Percentiles rank a stretch among this genome's conserved stretches.
Evolutionary conservation across 176 grass and related monocot species (phyloP).

Genomic region (Raddia distichophylla): DNA sequence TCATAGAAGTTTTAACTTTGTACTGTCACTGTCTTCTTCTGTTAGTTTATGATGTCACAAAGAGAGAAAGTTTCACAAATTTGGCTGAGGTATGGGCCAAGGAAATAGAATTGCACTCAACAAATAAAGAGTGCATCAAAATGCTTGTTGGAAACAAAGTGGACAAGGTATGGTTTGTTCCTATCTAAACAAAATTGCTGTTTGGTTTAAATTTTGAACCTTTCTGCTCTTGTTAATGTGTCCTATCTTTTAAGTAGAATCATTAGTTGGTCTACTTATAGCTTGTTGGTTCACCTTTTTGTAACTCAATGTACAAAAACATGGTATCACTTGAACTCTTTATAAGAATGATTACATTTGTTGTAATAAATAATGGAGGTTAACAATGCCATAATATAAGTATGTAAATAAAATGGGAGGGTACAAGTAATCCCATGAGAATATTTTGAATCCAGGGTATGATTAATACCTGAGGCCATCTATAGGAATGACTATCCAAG

Average conservation of each 20-base stretch:
- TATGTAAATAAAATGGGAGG: not conserved
- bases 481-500: not conserved
- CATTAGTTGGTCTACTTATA: not conserved
- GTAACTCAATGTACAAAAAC: not conserved
- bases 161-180: slow-evolving; percentile 75
- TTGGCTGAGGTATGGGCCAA: slow-evolving; percentile 92
- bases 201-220: not conserved
- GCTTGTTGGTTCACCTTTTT: slow-evolving; percentile 7
- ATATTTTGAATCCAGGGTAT: not conserved
- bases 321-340: not conserved
- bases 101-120: slow-evolving; percentile 87
- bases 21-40: slow-evolving; percentile 47
- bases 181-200: not conserved
- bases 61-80: slow-evolving; percentile 89
- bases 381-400: not conserved
- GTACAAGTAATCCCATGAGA: not conserved
- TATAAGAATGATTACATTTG: not conserved
- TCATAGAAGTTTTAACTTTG: slow-evolving; percentile 40
- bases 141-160: slow-evolving; percentile 97
- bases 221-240: not conserved
- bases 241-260: not conserved
- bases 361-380: not conserved
- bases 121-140: slow-evolving; percentile 83
- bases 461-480: not conserved
- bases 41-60: slow-evolving; percentile 97